Evolutionary conservation across 2,329 filamentous ascomycete genomes (phyloP).

Genomic region (Coniochaeta prunicola): DNA sequence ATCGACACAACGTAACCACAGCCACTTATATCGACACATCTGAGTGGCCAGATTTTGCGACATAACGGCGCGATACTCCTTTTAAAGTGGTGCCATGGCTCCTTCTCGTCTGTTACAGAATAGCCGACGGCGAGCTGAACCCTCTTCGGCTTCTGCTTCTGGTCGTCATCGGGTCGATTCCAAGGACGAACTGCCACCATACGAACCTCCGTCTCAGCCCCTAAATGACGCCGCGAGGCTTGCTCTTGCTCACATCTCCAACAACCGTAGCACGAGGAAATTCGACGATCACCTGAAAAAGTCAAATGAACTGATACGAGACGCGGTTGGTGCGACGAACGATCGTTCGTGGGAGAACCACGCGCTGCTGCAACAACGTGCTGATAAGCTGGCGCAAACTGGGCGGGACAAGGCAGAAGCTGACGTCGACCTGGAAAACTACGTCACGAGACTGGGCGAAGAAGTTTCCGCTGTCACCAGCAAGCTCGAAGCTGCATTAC

Average conservation of each 20-base stretch:
- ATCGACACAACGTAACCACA: not conserved
- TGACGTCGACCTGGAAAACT: slow-evolving; percentile 25
- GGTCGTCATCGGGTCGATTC: slow-evolving; percentile 3
- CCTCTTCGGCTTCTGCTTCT: slow-evolving; percentile 2
- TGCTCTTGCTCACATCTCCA: slow-evolving; percentile 34
- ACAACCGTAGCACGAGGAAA: slow-evolving; percentile 28
- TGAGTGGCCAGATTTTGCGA: not conserved
- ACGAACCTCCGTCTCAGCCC: slow-evolving; percentile 40
- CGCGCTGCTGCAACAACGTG: slow-evolving; percentile 21
- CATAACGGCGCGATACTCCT: not conserved
- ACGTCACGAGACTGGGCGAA: slow-evolving; percentile 17
- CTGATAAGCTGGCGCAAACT: slow-evolving; percentile 22
- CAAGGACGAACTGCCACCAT: slow-evolving; percentile 34
- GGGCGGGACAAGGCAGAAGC: not conserved
- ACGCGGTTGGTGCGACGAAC: slow-evolving; percentile 40
- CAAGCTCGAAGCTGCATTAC: slow-evolving; percentile 33
- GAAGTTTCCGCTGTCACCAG: not conserved
- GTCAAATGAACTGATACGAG: slow-evolving; percentile 34
- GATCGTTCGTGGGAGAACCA: slow-evolving; percentile 33
- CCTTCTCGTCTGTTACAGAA: slow-evolving; percentile 10
- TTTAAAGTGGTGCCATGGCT: not conserved
- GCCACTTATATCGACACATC: not conserved
- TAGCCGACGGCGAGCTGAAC: slow-evolving; percentile 4
- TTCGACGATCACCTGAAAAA: slow-evolving; percentile 41
- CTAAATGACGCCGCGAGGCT: slow-evolving; percentile 31